Evolutionary conservation across 2,329 filamentous ascomycete genomes (phyloP).

Genomic region (Ophiocordyceps polyrhachis-furcata): DNA sequence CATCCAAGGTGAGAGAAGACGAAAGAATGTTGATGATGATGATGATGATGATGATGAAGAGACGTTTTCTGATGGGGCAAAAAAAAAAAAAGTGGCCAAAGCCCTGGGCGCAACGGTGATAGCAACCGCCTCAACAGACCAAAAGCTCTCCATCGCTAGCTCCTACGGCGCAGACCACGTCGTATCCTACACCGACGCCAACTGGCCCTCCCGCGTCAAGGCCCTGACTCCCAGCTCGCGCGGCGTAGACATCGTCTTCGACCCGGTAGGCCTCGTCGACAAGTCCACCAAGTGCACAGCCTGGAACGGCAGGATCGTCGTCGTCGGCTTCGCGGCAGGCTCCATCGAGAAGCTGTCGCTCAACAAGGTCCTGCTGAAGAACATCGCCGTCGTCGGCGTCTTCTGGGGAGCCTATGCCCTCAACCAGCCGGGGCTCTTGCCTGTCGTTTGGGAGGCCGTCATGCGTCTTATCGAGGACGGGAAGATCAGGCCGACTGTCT

Average conservation of each 20-base stretch:
- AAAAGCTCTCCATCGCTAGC: conserved; percentile 64
- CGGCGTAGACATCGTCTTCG: conserved; percentile 85
- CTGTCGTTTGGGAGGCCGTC: conserved; percentile 64
- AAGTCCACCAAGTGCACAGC: conserved; percentile 77
- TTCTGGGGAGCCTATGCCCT: conserved; percentile 78
- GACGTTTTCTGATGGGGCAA: too few species aligned
- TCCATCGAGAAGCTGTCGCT: conserved; percentile 80
- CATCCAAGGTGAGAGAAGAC: conserved; percentile 59
- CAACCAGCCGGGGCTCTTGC: conserved; percentile 52
- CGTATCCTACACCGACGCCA: conserved; percentile 52
- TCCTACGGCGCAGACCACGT: conserved; percentile 72
- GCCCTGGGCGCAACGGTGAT: conserved; percentile 84
- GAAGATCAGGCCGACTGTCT: conserved; percentile 68
- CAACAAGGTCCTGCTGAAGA: conserved; percentile 86
- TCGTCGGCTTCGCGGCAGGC: conserved; percentile 64
- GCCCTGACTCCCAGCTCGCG: conserved; percentile 52
- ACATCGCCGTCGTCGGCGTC: conserved; percentile 74
- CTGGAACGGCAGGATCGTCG: conserved; percentile 77
- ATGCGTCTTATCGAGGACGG: conserved; percentile 58
- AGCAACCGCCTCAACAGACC: conserved; percentile 65
- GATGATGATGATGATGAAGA: too few species aligned
- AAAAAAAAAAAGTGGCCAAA: conserved; percentile 45
- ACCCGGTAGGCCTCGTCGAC: conserved; percentile 82
- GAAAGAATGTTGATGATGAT: too few species aligned
- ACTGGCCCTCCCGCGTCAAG: conserved; percentile 53